Base-by-base conservation (phyloP, 2,329 filamentous ascomycete species). In the Cordyceps farinosa region DNA sequence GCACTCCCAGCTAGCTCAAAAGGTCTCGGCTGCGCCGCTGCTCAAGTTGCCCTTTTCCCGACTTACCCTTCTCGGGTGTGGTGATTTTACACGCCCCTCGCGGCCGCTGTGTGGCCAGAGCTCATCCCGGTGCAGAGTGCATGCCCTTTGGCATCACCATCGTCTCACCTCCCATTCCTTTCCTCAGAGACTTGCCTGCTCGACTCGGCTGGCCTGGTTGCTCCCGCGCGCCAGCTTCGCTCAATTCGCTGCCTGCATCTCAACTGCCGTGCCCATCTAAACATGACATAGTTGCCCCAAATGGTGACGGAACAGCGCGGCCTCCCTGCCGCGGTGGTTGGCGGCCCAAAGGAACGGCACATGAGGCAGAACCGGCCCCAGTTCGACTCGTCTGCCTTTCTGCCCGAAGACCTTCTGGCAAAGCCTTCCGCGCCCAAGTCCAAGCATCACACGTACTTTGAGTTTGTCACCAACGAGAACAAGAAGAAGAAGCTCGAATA, bases 401-500 rank as follows among this genome's bases (percentile, higher is more conserved):
- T 73, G 65, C 75, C 74, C 15, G 65, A 69, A 32, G 72, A 70
- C 55, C 71, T 79, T 59, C 73, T 76, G 57, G 76, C 77, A 53
- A 79, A 75, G 64, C 75, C 74, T 52, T 67, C 73, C 32, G 63
- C 75, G 15, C 75, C 80, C 42, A 83, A 79, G 65, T 74, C 79
- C 50, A 86, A 86, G 70, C 84, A 89, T 72, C 81, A 84, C 67
- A 81, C 83, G 15, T 87, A 86, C 70, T 87, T 86, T 69, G 86
- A 89, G 73, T 80, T 87, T 65, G 82, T 87, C 65, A 83, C 88
- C 69, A 89, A 89, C 69, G 80, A 80, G 64, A 82, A 88, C 67
- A 85, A 83, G 71, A 88, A 86, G 73, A 84, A 84, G 75, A 88
- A 85, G 70, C 79, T 89, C 57, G 85, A 88, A 70, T 82, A 82